phyloP scores from a whole-genome alignment of 257 asterid genomes.

The Solanum raphanifolium region DNA sequence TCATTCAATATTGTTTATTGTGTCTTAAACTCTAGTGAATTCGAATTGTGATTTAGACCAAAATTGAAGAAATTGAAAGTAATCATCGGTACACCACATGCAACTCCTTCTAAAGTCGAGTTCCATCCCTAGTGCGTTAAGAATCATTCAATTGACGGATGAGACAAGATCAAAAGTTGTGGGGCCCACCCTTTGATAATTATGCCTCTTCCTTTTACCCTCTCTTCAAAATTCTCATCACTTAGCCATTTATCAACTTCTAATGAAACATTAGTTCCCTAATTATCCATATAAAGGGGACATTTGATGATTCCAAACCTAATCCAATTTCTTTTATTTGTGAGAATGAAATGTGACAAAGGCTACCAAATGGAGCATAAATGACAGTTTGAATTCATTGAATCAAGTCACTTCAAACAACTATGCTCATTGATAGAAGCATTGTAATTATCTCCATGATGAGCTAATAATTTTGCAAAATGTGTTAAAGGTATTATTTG shows the following conservation, averaged over 20 bases:
- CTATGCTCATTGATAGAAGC: not conserved
- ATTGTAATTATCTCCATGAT: conserved; percentile 16
- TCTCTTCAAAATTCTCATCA: not conserved
- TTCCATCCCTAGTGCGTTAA: not conserved
- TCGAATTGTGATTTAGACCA: not conserved
- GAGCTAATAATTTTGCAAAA: conserved; percentile 34
- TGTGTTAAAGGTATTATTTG: conserved; percentile 55
- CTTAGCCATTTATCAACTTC: conserved; percentile 5
- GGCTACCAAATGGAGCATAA: conserved; percentile 39
- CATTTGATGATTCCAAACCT: conserved; percentile 27
- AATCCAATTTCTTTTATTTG: conserved; percentile 35
- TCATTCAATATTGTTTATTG: too few relatives aligned
- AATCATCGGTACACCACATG: not conserved
- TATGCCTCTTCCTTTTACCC: not conserved
- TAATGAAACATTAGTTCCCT: conserved; percentile 3
- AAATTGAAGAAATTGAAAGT: not conserved
- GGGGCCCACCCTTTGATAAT: not conserved
- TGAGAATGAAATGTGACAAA: conserved; percentile 7
- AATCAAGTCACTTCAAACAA: conserved; percentile 31
- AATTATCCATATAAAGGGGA: conserved; percentile 19
- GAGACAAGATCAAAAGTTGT: not conserved
- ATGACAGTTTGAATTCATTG: conserved; percentile 7
- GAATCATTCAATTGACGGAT: not conserved
- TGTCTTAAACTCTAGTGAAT: not conserved
- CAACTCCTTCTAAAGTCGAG: not conserved